phyloP scores from a whole-genome alignment of 345 rosid genomes.

The Gossypioides kirkii region DNA sequence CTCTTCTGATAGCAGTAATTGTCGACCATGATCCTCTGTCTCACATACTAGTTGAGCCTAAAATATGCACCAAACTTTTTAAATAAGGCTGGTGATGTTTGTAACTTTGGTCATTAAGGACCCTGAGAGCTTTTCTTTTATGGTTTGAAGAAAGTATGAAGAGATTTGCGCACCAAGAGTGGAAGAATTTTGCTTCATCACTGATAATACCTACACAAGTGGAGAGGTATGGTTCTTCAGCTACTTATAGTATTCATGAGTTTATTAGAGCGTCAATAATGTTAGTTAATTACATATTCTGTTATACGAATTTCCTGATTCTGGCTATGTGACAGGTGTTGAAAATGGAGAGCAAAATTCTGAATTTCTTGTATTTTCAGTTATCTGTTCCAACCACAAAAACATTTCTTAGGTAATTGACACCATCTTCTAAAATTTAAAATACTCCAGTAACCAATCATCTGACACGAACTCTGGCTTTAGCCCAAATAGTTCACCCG shows the following conservation, averaged over 20 bases:
- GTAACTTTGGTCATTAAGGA: constrained; percentile 1
- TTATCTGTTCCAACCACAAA: constrained; percentile 77
- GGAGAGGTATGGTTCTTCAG: constrained; percentile 49
- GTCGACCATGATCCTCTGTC: not conserved
- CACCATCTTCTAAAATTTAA: constrained; percentile 3
- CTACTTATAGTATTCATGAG: not conserved
- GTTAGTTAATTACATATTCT: not conserved
- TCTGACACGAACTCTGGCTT: not conserved
- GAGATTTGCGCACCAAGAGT: constrained; percentile 81
- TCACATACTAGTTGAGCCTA: not conserved
- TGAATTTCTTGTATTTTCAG: constrained; percentile 67
- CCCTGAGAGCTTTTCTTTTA: constrained; percentile 19
- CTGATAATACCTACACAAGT: constrained; percentile 79
- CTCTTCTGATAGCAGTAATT: not conserved
- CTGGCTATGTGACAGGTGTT: constrained; percentile 53
- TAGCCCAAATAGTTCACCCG: not conserved
- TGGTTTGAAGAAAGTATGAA: constrained; percentile 72
- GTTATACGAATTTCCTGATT: constrained; percentile 27
- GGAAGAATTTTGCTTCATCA: constrained; percentile 90
- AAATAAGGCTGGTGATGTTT: not conserved
- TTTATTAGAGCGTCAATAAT: not conserved
- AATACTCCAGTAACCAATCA: not conserved
- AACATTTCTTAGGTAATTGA: constrained; percentile 76
- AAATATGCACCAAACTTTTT: not conserved
- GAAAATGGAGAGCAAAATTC: constrained; percentile 72